Base-by-base conservation (phyloP, 441 rosid genomes). In the Breynia disticha region DNA sequence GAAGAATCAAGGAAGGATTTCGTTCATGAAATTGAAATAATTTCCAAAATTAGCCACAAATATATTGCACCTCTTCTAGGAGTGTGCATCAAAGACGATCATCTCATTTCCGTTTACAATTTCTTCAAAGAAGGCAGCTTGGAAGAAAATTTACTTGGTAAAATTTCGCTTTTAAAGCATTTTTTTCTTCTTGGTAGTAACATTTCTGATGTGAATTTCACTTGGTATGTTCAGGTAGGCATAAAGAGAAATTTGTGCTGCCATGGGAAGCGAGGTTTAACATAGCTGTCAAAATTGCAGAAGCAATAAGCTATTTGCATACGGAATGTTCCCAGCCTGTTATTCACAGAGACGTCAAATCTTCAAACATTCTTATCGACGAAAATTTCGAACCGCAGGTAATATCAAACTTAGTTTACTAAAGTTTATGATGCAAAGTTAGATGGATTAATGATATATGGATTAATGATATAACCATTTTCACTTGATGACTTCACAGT, bases 301-400 rank as follows among this genome's bases (percentile, higher is more conserved):
- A 87, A 66, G 89, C 95, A 32, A 63, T 90, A 53, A 57, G 75
- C 62, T 77, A 83, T 73, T 63, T 90, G 3, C 96, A 90, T 64
- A 74, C 49, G 16, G 79, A 66, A 70, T 67, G 75, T 68, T 59
- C 80, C 41, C 79, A 57, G 59, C 86, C 90, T 20, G 86, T 87
- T 17, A 81, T 90, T 56, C 97, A 90, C 20, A 78, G 95, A 60
- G 96, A 90, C 66, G 76, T 90, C 70, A 90, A 90, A 65, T 78
- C 96, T 52, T 81, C 96, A 0, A 90, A 90, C 68, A 81, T 90
- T 69, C 97, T 90, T 67, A 77, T 90, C 17, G 72, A 91, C 1
- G 76, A 87, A 64, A 76, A 50, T 6, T 80, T 81, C 18, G 78
- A 87, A 50, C 86, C 97, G 2, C 77, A 79, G 97, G 97, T 90